Percentiles rank a stretch among this genome's conserved stretches.
Conservation (phyloP, 2,329 filamentous ascomycete genomes). For the Xylaria sp. region DNA sequence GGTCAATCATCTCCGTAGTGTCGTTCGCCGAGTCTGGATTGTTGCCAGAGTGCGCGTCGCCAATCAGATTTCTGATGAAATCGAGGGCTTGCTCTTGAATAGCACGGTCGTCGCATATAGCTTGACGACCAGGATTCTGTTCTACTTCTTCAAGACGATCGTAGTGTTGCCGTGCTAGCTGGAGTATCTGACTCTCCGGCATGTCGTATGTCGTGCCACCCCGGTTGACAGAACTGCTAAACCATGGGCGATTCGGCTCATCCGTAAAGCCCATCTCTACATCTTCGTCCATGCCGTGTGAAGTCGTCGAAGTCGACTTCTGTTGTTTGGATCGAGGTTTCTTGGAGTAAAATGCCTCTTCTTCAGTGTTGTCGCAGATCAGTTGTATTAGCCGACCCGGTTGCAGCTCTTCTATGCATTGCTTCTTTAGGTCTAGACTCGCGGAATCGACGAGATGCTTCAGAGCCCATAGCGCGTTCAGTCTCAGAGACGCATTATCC, state of each 20-base stretch:
- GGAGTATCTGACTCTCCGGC: constrained; percentile 33
- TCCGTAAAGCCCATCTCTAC: constrained; percentile 50
- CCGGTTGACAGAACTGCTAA: constrained; percentile 20
- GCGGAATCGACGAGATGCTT: constrained; percentile 81
- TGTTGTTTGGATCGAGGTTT: constrained; percentile 29
- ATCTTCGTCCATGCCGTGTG: constrained; percentile 51
- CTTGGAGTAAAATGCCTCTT: constrained; percentile 43
- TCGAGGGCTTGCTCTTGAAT: constrained; percentile 90
- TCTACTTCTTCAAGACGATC: constrained; percentile 58
- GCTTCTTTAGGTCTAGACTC: constrained; percentile 66
- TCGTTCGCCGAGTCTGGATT: constrained; percentile 45
- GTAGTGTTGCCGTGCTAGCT: constrained; percentile 47
- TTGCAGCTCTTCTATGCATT: constrained; percentile 70
- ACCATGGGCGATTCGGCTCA: constrained; percentile 34
- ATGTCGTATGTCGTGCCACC: constrained; percentile 11
- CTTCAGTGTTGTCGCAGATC: constrained; percentile 60
- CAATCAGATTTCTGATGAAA: constrained; percentile 84
- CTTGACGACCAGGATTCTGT: constrained; percentile 60
- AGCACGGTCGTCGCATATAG: constrained; percentile 70
- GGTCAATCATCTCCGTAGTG: constrained; percentile 73
- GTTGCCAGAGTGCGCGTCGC: constrained; percentile 48
- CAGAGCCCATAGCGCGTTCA: constrained; percentile 87
- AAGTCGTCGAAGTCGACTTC: constrained; percentile 17
- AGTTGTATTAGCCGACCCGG: constrained; percentile 76
- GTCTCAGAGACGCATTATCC: constrained; percentile 67